These are phyloP conservation scores for Corrigiola litoralis DNA, from an alignment of 179 eudicot genomes.

Conservation along the genomic window DNA sequence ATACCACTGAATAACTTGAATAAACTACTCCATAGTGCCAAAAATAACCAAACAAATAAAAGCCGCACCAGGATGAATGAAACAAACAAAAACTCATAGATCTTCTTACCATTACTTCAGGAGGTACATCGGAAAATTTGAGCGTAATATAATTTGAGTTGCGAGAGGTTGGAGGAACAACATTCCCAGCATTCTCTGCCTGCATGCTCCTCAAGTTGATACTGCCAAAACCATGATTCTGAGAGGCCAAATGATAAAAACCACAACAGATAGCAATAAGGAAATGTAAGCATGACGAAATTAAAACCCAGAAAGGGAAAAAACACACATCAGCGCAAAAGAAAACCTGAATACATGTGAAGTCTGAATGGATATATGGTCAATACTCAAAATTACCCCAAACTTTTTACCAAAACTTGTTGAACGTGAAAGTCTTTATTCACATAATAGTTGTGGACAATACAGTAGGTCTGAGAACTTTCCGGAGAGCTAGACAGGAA, in stretches of 20 bases:
- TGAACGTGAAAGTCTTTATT: no score
- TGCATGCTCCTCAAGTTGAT: constrained; percentile 93
- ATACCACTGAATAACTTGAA: not conserved
- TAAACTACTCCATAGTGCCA: not conserved
- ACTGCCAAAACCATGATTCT: constrained; percentile 89
- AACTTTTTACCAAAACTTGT: no score
- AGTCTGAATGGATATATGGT: no score
- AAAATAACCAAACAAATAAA: not conserved
- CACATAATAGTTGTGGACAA: no score
- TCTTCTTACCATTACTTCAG: constrained; percentile 50
- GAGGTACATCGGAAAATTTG: constrained; percentile 47
- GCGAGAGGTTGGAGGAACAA: constrained; percentile 75
- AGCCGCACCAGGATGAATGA: not conserved
- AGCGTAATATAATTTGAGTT: constrained; percentile 69
- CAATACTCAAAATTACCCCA: no score
- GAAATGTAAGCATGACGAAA: constrained; percentile 23
- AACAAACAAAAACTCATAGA: not conserved
- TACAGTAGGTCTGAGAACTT: no score
- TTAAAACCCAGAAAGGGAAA: constrained; percentile 21
- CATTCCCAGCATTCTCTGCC: constrained; percentile 58
- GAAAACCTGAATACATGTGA: not conserved
- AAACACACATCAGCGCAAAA: not conserved
- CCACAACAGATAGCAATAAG: constrained; percentile 30
- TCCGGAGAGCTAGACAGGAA: no score
- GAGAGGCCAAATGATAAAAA: constrained; percentile 47